A percentile compares a stretch with the other conserved stretches of the same genome.
These are phyloP conservation scores for Sugiyamaella lignohabitans DNA, from an alignment of 805 yeast species.

Conservation along the genomic window DNA sequence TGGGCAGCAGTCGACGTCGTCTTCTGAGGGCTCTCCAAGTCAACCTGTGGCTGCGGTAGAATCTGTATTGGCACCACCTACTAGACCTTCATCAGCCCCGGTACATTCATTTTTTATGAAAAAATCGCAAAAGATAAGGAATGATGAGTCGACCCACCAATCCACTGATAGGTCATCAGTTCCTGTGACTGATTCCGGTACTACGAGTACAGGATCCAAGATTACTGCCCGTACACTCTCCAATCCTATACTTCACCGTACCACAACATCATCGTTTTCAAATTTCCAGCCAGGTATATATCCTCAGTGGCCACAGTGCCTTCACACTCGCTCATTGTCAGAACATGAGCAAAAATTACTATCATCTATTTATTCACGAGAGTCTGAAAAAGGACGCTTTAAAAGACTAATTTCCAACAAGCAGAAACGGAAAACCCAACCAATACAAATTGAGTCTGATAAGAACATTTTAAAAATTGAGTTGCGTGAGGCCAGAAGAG, in stretches of 20 bases:
- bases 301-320: neutral
- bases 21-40: no score
- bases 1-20: no score
- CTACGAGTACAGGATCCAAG: neutral
- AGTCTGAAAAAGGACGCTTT: neutral
- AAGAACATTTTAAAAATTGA: neutral
- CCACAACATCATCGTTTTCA: neutral
- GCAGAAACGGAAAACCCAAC: neutral
- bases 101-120: constrained; percentile 9
- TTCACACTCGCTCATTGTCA: constrained; percentile 1
- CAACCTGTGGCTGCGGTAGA: no score
- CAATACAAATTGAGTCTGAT: neutral
- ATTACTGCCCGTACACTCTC: neutral
- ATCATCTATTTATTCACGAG: neutral
- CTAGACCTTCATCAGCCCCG: neutral
- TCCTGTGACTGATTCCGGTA: no score
- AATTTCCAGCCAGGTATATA: neutral
- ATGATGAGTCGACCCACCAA: no score
- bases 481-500: neutral
- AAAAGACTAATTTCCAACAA: neutral
- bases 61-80: no score
- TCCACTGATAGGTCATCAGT: neutral
- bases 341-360: neutral
- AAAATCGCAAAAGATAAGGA: neutral
- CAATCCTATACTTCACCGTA: neutral